phyloP scores from a whole-genome alignment of 352 stramenopile species.

The Globisporangium nunn region DNA sequence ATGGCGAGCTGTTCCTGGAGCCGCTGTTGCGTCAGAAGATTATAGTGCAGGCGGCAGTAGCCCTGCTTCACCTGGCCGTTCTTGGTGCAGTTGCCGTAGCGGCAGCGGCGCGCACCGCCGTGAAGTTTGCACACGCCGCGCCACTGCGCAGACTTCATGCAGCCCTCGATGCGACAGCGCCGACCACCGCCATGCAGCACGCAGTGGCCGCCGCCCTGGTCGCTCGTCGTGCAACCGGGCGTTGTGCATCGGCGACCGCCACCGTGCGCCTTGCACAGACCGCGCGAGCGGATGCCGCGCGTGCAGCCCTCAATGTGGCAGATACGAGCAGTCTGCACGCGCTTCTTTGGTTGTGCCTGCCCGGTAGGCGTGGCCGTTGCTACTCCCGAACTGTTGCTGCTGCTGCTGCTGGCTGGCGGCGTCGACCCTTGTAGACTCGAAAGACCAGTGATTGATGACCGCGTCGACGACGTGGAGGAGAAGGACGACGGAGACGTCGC shows the following conservation, averaged over 20 bases:
- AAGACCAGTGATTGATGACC: slow-evolving; percentile 2
- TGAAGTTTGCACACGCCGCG: slow-evolving; percentile 82
- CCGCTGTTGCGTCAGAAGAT: slow-evolving; percentile 34
- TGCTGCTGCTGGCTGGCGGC: slow-evolving; percentile 1
- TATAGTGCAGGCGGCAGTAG: slow-evolving; percentile 77
- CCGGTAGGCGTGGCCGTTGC: slow-evolving; percentile 4
- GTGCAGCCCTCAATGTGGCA: slow-evolving; percentile 68
- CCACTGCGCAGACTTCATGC: slow-evolving; percentile 78
- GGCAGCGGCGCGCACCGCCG: slow-evolving; percentile 69
- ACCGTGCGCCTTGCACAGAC: slow-evolving; percentile 54
- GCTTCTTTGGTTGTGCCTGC: slow-evolving; percentile 33
- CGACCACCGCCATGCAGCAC: slow-evolving; percentile 77
- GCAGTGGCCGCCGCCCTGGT: slow-evolving; percentile 82
- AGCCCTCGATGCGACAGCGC: slow-evolving; percentile 67
- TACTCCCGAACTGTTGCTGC: slow-evolving; percentile 5
- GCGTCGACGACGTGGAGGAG: slow-evolving; percentile 6
- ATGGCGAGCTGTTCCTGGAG: slow-evolving; percentile 10
- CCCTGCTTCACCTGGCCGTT: slow-evolving; percentile 77
- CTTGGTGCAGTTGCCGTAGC: slow-evolving; percentile 72
- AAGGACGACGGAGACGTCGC: slow-evolving; percentile 14
- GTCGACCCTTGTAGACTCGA: slow-evolving; percentile 9
- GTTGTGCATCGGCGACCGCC: slow-evolving; percentile 67
- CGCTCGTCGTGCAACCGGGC: slow-evolving; percentile 70
- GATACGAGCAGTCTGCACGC: slow-evolving; percentile 46
- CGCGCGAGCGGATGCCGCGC: slow-evolving; percentile 62